phyloP scores from a whole-genome alignment of 345 rosid species.

The Euphorbia peplus region DNA sequence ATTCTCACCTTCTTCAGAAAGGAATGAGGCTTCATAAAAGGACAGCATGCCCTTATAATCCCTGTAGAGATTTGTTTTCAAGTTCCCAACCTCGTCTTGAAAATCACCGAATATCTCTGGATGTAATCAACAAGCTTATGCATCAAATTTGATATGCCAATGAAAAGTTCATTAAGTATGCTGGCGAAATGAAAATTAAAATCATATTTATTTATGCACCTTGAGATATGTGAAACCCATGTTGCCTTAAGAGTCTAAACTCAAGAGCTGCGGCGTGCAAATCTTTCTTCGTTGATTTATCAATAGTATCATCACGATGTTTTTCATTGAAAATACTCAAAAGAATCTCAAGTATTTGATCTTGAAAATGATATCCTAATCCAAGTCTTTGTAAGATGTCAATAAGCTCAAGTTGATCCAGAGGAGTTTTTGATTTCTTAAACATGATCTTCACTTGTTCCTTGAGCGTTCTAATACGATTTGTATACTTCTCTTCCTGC shows the following conservation, averaged over 20 bases:
- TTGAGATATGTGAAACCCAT: not conserved
- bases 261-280: slow-evolving; percentile 5
- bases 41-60: slow-evolving; percentile 13
- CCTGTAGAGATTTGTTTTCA: too few relatives aligned
- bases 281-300: not conserved
- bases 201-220: too few relatives aligned
- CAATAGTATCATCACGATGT: too few relatives aligned
- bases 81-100: not conserved
- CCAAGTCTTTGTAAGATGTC: too few relatives aligned
- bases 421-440: not conserved
- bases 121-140: too few relatives aligned
- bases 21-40: slow-evolving; percentile 19
- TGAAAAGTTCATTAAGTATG: too few relatives aligned
- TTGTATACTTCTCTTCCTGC: too few relatives aligned
- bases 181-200: too few relatives aligned
- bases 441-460: slow-evolving; percentile 11
- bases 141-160: too few relatives aligned
- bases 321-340: too few relatives aligned
- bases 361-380: too few relatives aligned
- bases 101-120: not conserved
- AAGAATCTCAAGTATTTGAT: too few relatives aligned
- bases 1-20: slow-evolving; percentile 16
- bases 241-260: slow-evolving; percentile 10
- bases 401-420: not conserved
- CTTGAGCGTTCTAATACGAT: not conserved